phyloP scores from a whole-genome alignment of 495 filamentous ascomycete genomes.

The Penicillium waksmanii region DNA sequence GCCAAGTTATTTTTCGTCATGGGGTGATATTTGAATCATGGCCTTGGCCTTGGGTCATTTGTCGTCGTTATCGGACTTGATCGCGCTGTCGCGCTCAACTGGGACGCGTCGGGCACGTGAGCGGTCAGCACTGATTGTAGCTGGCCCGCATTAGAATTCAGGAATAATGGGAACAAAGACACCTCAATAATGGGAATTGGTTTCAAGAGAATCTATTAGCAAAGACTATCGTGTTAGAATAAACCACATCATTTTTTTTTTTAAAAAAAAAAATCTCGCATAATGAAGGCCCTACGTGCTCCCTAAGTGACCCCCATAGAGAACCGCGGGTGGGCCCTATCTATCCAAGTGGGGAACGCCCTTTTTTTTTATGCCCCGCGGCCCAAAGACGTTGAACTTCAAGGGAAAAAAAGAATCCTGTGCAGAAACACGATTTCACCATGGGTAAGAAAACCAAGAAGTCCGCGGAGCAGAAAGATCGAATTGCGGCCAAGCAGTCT shows the following conservation, averaged over 20 bases:
- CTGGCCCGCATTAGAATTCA: background rate
- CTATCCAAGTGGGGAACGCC: conserved; percentile 5
- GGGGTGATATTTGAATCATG: conserved; percentile 42
- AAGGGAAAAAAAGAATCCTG: conserved; percentile 11
- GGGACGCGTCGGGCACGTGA: conserved; percentile 37
- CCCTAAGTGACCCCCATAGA: background rate
- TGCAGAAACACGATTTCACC: conserved; percentile 11
- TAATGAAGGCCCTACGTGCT: conserved; percentile 4
- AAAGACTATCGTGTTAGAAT: background rate
- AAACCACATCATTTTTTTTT: too few relatives aligned
- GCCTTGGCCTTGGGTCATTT: conserved; percentile 18
- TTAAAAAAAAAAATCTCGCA: too few relatives aligned
- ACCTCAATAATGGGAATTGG: too few relatives aligned
- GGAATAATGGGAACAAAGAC: too few relatives aligned
- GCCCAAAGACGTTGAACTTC: conserved; percentile 13
- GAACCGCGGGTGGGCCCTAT: background rate
- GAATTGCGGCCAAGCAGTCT: conserved; percentile 55
- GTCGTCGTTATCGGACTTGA: background rate
- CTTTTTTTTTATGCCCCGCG: conserved; percentile 35
- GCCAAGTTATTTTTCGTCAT: conserved; percentile 59
- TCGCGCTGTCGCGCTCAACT: conserved; percentile 23
- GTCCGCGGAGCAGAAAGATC: conserved; percentile 58
- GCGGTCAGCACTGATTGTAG: conserved; percentile 23
- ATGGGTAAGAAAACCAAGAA: conserved; percentile 62
- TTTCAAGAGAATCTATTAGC: too few relatives aligned